Conservation (phyloP, 1,284 basidiomycete genomes). For the Thelephora terrestris region DNA sequence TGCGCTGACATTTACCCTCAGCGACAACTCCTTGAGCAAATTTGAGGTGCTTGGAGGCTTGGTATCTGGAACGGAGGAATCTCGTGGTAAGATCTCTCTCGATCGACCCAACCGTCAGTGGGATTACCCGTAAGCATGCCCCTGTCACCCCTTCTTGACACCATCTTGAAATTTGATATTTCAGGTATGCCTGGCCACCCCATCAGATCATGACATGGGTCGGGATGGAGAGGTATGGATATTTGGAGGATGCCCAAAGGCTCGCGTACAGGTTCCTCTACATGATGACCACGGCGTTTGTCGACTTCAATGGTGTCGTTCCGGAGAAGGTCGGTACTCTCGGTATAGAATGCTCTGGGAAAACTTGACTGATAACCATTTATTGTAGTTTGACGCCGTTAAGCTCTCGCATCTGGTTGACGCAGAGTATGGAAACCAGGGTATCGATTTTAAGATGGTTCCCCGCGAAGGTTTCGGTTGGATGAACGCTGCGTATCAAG, state of each 20-base stretch:
- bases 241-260: constrained; percentile 86
- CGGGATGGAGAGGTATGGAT: constrained; percentile 92
- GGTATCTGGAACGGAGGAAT: constrained; percentile 94
- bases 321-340: constrained; percentile 72
- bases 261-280: constrained; percentile 95
- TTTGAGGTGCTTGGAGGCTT: constrained; percentile 96
- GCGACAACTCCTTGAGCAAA: constrained; percentile 80
- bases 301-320: constrained; percentile 95
- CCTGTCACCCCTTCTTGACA: constrained; percentile 7
- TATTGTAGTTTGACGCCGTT: constrained; percentile 81
- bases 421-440: constrained; percentile 98
- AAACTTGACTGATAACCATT: constrained; percentile 6
- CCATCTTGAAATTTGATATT: constrained; percentile 6
- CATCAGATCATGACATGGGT: constrained; percentile 98
- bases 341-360: background rate
- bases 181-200: constrained; percentile 79
- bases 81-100: constrained; percentile 88
- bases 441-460: constrained; percentile 93
- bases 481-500: constrained; percentile 95
- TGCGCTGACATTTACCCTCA: constrained; percentile 22
- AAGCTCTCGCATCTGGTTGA: constrained; percentile 91
- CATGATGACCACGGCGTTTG: constrained; percentile 92
- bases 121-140: constrained; percentile 71
- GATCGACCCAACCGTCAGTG: constrained; percentile 98
- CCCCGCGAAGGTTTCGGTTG: constrained; percentile 96